These are phyloP conservation scores for Pontederia crassipes DNA, from an alignment of 176 grass and related monocot genomes.

Conservation along the genomic window DNA sequence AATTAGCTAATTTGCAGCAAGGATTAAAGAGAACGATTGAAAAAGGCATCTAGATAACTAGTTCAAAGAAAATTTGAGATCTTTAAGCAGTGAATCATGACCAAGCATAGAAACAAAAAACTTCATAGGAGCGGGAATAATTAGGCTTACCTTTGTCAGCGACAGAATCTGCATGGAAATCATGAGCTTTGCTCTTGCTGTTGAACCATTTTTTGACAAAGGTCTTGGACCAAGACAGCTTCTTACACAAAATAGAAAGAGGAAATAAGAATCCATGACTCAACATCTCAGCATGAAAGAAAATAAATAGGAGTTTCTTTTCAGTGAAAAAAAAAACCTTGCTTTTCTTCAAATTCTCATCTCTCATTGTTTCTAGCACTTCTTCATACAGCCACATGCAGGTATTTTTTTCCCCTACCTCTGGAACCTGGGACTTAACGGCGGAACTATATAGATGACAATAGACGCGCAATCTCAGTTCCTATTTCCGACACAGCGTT, in stretches of 20 bases:
- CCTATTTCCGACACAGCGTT: neutral
- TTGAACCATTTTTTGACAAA: conserved; percentile 92
- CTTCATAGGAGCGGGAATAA: conserved; percentile 4
- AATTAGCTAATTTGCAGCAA: too few relatives aligned
- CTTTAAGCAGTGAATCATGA: neutral
- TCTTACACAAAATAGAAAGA: conserved; percentile 16
- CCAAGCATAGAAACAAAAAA: neutral
- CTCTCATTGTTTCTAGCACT: conserved; percentile 77
- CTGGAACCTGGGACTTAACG: conserved; percentile 3
- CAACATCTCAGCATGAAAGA: neutral
- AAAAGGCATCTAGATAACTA: too few relatives aligned
- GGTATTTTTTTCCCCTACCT: conserved; percentile 6
- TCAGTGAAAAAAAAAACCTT: conserved; percentile 3
- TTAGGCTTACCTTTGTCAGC: conserved; percentile 44
- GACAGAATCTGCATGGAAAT: conserved; percentile 62
- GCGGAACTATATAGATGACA: neutral
- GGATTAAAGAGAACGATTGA: too few relatives aligned
- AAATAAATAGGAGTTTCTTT: neutral
- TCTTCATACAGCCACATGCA: conserved; percentile 46
- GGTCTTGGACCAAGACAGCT: conserved; percentile 90
- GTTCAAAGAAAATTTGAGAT: neutral
- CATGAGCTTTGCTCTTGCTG: conserved; percentile 72
- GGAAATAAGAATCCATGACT: neutral
- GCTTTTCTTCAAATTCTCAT: conserved; percentile 42
- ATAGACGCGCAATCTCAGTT: neutral